A percentile compares a stretch with the other conserved stretches of the same genome.
Evolutionary conservation across 495 filamentous ascomycete genomes (phyloP).

Genomic region (Lepidopterella palustris): DNA sequence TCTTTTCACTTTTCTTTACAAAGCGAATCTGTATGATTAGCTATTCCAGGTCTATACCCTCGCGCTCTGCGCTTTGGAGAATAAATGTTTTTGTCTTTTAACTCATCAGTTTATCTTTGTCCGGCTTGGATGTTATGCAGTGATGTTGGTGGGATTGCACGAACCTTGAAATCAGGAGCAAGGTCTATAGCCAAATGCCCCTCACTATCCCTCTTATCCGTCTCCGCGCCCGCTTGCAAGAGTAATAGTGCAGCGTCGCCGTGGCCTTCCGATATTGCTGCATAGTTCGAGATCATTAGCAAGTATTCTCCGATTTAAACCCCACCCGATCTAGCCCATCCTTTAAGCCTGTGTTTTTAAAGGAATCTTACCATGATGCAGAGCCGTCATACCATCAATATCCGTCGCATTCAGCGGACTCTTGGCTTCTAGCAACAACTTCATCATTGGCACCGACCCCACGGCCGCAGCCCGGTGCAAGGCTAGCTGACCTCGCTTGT

Average conservation of each 20-base stretch:
- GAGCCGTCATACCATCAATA: constrained; percentile 69
- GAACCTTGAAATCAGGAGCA: constrained; percentile 72
- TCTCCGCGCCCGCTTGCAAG: constrained; percentile 77
- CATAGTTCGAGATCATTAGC: background rate
- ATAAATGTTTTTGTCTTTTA: constrained; percentile 68
- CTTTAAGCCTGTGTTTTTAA: background rate
- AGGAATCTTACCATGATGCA: constrained; percentile 63
- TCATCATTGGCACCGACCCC: constrained; percentile 78
- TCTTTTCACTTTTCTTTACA: background rate
- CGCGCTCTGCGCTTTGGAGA: constrained; percentile 68
- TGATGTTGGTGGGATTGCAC: too few relatives aligned
- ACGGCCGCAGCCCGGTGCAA: constrained; percentile 89
- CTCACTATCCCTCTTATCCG: constrained; percentile 67
- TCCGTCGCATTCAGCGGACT: constrained; percentile 88
- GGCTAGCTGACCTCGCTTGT: constrained; percentile 77
- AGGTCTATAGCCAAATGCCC: constrained; percentile 70
- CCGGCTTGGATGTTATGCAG: background rate
- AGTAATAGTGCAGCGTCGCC: constrained; percentile 79
- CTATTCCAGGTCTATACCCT: constrained; percentile 66
- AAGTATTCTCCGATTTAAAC: background rate
- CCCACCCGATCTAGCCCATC: constrained; percentile 22
- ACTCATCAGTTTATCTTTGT: background rate
- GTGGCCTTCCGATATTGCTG: constrained; percentile 75
- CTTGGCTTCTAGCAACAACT: constrained; percentile 61
- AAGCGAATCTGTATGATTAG: constrained; percentile 4